phyloP scores from a whole-genome alignment of 2,329 filamentous ascomycete genomes.

The Ascochyta pisi region DNA sequence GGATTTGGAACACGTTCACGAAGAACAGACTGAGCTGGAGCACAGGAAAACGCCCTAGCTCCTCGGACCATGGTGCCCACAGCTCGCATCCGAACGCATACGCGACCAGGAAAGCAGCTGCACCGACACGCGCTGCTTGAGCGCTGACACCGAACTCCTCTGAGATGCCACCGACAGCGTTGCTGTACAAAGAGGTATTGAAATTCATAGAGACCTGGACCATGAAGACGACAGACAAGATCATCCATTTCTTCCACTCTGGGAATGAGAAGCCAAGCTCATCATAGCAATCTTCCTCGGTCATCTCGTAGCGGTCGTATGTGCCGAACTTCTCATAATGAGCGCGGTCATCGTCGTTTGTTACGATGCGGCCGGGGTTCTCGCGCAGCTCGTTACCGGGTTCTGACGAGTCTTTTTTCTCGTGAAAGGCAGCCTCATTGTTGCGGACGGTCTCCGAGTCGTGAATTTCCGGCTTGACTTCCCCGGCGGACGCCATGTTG shows the following conservation, averaged over 20 bases:
- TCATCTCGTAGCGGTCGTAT: conserved; percentile 57
- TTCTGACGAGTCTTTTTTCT: conserved; percentile 36
- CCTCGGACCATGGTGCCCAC: conserved; percentile 88
- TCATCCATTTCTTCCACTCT: conserved; percentile 61
- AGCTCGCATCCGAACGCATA: conserved; percentile 89
- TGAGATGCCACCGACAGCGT: conserved; percentile 59
- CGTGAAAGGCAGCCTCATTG: conserved; percentile 24
- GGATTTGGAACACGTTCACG: conserved; percentile 75
- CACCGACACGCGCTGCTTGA: conserved; percentile 74
- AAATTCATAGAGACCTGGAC: conserved; percentile 66
- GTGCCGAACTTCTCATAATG: conserved; percentile 45
- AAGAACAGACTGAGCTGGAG: conserved; percentile 75
- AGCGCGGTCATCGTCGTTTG: conserved; percentile 32
- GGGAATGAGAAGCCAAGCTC: conserved; percentile 58
- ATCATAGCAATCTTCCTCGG: conserved; percentile 59
- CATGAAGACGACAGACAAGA: conserved; percentile 60
- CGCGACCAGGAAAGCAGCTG: conserved; percentile 77
- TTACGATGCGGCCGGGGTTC: conserved; percentile 21
- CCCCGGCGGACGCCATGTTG: conserved; percentile 13
- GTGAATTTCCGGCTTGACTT: conserved; percentile 23
- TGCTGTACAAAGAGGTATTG: conserved; percentile 64
- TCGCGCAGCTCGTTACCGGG: conserved; percentile 28
- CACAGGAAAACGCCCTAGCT: conserved; percentile 78
- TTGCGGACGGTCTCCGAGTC: conserved; percentile 24
- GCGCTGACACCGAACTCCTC: conserved; percentile 71